These are phyloP conservation scores for Colletotrichum sp. DNA, from an alignment of 2,329 filamentous ascomycete species.

Conservation along the genomic window DNA sequence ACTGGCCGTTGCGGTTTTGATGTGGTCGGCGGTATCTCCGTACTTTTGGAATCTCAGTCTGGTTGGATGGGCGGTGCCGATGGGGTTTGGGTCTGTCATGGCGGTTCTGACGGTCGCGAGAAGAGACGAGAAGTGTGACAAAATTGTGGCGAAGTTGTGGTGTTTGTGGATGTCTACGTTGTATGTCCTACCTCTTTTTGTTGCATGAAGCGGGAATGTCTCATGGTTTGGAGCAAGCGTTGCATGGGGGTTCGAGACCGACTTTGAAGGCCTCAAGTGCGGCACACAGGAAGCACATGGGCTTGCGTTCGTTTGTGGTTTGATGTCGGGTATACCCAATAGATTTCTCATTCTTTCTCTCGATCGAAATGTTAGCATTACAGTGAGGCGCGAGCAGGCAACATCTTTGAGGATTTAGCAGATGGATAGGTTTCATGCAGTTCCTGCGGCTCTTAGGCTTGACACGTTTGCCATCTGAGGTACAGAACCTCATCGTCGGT, in stretches of 20 bases:
- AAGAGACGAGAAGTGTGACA: constrained; percentile 24
- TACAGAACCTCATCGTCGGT: background rate
- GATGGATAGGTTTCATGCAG: accelerated
- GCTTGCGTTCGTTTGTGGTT: background rate
- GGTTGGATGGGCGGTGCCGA: background rate
- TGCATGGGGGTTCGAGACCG: background rate
- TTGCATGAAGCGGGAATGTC: background rate
- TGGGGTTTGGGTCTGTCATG: background rate
- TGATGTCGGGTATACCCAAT: background rate
- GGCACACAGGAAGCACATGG: background rate
- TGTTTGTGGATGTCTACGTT: constrained; percentile 26
- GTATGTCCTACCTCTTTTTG: constrained; percentile 24
- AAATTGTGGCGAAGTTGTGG: constrained; percentile 29
- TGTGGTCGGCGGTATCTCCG: background rate
- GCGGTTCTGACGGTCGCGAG: constrained; percentile 20
- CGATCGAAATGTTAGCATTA: background rate
- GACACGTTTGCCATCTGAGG: background rate
- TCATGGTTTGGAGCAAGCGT: background rate
- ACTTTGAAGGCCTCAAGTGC: background rate
- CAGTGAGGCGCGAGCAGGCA: background rate
- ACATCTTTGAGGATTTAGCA: background rate
- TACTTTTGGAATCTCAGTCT: background rate
- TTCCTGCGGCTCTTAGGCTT: background rate
- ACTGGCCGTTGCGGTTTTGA: constrained; percentile 20
- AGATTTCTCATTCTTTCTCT: background rate